These are phyloP conservation scores for Gymnopilus dilepis DNA, from an alignment of 768 basidiomycete genomes.

Conservation along the genomic window DNA sequence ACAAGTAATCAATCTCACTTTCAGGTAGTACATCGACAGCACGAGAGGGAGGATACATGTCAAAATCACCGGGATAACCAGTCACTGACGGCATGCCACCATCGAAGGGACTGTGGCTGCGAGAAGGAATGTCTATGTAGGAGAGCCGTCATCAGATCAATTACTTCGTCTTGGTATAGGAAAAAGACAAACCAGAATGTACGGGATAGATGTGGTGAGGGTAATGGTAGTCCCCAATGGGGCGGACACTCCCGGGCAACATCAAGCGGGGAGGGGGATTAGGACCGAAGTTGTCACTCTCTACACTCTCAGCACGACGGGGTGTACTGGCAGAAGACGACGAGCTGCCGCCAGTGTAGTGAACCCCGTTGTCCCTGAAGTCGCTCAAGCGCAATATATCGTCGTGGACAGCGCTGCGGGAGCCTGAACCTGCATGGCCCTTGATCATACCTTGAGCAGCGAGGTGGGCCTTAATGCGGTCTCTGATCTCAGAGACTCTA, in stretches of 20 bases:
- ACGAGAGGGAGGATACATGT: slow-evolving; percentile 11
- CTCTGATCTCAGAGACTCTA: slow-evolving; percentile 70
- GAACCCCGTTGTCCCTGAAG: slow-evolving; percentile 36
- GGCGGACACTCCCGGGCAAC: background rate
- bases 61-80: slow-evolving; percentile 6
- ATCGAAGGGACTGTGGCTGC: slow-evolving; percentile 17
- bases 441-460: slow-evolving; percentile 90
- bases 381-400: slow-evolving; percentile 58
- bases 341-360: slow-evolving; percentile 37
- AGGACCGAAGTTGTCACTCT: slow-evolving; percentile 28
- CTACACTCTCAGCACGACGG: slow-evolving; percentile 28
- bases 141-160: background rate
- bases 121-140: slow-evolving; percentile 20
- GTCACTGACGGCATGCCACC: slow-evolving; percentile 11
- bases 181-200: slow-evolving; percentile 18
- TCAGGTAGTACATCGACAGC: background rate
- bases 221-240: background rate
- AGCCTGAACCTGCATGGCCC: slow-evolving; percentile 77
- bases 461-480: slow-evolving; percentile 80
- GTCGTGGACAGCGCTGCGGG: slow-evolving; percentile 59
- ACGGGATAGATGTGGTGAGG: slow-evolving; percentile 14
- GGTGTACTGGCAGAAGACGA: slow-evolving; percentile 41
- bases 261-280: slow-evolving; percentile 1
- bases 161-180: background rate
- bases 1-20: slow-evolving; percentile 26